Conservation (phyloP, 2,329 filamentous ascomycete genomes). For the Xylariaceae sp. region DNA sequence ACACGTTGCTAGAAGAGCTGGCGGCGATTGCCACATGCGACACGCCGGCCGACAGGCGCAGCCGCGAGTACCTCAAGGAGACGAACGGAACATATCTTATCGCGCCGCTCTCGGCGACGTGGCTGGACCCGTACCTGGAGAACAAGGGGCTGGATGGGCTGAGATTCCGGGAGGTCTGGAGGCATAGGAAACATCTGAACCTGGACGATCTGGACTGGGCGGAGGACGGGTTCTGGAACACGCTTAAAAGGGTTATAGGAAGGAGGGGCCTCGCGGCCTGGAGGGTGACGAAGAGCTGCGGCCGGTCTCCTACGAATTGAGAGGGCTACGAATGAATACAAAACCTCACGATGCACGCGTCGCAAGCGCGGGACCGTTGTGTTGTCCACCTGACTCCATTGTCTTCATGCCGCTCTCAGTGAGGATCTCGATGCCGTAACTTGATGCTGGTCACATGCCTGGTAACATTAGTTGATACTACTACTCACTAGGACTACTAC, state of each 20-base stretch:
- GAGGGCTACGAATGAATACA: conserved; percentile 1
- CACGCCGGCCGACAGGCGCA: conserved; percentile 47
- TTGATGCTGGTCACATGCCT: too few species aligned
- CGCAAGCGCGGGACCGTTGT: too few species aligned
- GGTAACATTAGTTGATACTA: too few species aligned
- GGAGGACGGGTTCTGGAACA: conserved; percentile 67
- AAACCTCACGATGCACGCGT: too few species aligned
- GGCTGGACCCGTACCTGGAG: conserved; percentile 55
- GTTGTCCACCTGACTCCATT: too few species aligned
- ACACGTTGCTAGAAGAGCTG: conserved; percentile 52
- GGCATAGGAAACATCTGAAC: conserved; percentile 60
- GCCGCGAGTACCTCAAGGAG: conserved; percentile 50
- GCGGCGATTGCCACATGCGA: conserved; percentile 55
- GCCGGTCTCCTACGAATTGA: conserved; percentile 9
- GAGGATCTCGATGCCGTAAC: too few species aligned
- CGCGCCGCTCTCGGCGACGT: conserved; percentile 63
- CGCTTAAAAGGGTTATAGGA: conserved; percentile 59
- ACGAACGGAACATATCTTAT: conserved; percentile 62
- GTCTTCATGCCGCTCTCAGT: too few species aligned
- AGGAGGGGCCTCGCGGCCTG: conserved; percentile 54
- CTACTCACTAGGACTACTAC: too few species aligned
- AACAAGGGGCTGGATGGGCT: conserved; percentile 54
- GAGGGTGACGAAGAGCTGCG: conserved; percentile 57
- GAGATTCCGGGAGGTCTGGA: conserved; percentile 63
- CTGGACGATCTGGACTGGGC: conserved; percentile 75